phyloP scores from a whole-genome alignment of 2,329 filamentous ascomycete genomes.

The Penicillium palitans region DNA sequence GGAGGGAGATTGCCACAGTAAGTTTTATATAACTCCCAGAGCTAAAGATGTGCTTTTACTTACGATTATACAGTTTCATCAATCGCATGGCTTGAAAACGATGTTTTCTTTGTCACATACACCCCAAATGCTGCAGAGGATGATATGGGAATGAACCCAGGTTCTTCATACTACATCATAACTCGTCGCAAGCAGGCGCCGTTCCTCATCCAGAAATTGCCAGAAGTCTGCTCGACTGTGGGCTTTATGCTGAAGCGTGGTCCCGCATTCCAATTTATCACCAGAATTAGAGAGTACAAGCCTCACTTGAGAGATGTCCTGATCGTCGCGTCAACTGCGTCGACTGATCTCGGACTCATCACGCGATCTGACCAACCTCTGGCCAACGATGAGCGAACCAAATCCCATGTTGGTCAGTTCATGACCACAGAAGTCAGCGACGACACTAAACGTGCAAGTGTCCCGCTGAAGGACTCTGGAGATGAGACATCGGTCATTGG shows the following conservation, averaged over 20 bases:
- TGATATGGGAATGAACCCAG: slow-evolving; percentile 54
- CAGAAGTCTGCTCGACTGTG: slow-evolving; percentile 73
- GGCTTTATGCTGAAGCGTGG: slow-evolving; percentile 57
- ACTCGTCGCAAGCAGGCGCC: slow-evolving; percentile 61
- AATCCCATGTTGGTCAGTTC: slow-evolving; percentile 66
- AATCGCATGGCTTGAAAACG: slow-evolving; percentile 83
- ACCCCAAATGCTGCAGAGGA: slow-evolving; percentile 60
- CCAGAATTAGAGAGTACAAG: slow-evolving; percentile 75
- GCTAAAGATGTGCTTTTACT: not conserved
- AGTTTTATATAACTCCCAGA: slow-evolving; percentile 29
- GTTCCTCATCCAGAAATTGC: slow-evolving; percentile 73
- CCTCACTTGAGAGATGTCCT: slow-evolving; percentile 79
- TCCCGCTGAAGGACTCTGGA: slow-evolving; percentile 67
- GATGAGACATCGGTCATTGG: slow-evolving; percentile 78
- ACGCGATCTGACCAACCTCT: slow-evolving; percentile 71
- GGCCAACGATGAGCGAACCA: slow-evolving; percentile 59
- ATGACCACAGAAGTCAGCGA: slow-evolving; percentile 59
- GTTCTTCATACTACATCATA: slow-evolving; percentile 77
- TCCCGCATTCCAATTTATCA: slow-evolving; percentile 74
- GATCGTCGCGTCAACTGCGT: slow-evolving; percentile 77
- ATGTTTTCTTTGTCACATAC: slow-evolving; percentile 79
- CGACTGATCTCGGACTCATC: slow-evolving; percentile 75
- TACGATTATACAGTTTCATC: slow-evolving; percentile 61
- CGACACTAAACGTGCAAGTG: slow-evolving; percentile 72
- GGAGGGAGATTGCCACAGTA: slow-evolving; percentile 65